Evolutionary conservation across 2,329 filamentous ascomycete species (phyloP).

Genomic region (Spiromastix sp.): DNA sequence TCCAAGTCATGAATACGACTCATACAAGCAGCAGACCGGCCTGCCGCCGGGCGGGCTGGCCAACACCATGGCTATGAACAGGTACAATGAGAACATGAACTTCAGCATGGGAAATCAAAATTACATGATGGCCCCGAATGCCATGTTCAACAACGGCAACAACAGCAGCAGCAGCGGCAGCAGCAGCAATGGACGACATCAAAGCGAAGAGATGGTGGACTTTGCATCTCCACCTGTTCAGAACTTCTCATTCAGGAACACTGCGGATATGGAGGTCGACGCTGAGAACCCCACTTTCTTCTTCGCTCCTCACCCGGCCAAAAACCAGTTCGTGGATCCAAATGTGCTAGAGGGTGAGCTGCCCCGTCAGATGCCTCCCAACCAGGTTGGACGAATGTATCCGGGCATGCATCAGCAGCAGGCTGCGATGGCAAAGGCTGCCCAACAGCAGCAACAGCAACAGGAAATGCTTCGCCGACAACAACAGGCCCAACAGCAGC

Average conservation of each 20-base stretch:
- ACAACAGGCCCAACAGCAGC: constrained; percentile 40
- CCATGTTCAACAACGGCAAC: no score
- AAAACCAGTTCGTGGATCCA: constrained; percentile 59
- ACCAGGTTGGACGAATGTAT: constrained; percentile 65
- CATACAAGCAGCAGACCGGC: constrained; percentile 91
- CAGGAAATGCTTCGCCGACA: constrained; percentile 32
- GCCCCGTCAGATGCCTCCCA: constrained; percentile 38
- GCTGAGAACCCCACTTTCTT: constrained; percentile 48
- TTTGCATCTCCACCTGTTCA: constrained; percentile 55
- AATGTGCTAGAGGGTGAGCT: constrained; percentile 59
- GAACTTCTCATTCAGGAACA: constrained; percentile 46
- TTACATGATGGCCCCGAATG: neutral
- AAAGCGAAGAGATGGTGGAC: constrained; percentile 30
- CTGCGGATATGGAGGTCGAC: constrained; percentile 59
- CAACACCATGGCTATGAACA: constrained; percentile 68
- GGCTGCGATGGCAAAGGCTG: constrained; percentile 66
- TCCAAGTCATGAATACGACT: constrained; percentile 89
- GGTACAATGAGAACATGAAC: constrained; percentile 35
- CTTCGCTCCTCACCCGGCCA: constrained; percentile 47
- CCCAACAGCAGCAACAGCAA: constrained; percentile 44
- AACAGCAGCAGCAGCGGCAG: constrained; percentile 4
- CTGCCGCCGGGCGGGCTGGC: constrained; percentile 76
- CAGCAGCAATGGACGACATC: constrained; percentile 1
- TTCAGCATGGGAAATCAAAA: constrained; percentile 22
- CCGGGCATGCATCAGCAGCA: constrained; percentile 89